Evolutionary conservation across 805 yeast genomes (phyloP).

Genomic region (Candida jianshihensis): DNA sequence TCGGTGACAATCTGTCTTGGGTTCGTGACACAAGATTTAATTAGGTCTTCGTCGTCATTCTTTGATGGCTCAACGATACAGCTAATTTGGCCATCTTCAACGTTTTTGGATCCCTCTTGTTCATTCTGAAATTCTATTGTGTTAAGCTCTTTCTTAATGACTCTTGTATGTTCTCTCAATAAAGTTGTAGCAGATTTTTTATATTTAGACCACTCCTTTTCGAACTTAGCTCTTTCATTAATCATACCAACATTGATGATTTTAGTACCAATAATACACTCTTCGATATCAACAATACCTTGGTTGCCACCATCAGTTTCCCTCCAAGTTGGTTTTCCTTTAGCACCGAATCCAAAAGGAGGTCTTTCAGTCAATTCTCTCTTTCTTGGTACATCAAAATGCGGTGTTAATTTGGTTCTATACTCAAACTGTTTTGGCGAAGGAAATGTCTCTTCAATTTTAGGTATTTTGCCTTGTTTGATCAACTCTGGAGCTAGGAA

Average conservation of each 20-base stretch:
- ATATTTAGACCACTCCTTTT: conserved; percentile 35
- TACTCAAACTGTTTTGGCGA: conserved; percentile 75
- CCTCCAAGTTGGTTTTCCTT: conserved; percentile 74
- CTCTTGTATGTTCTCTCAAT: conserved; percentile 68
- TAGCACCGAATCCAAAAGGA: conserved; percentile 81
- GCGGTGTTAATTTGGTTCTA: conserved; percentile 94
- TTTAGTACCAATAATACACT: conserved; percentile 82
- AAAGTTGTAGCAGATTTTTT: conserved; percentile 84
- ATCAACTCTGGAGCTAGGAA: conserved; percentile 60
- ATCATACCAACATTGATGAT: conserved; percentile 68
- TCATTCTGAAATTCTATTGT: conserved; percentile 26
- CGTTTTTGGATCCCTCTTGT: conserved; percentile 42
- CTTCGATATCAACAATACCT: conserved; percentile 82
- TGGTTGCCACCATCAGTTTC: conserved; percentile 47
- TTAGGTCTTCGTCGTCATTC: conserved; percentile 25
- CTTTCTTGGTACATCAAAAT: conserved; percentile 71
- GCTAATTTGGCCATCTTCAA: conserved; percentile 28
- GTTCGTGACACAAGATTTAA: conserved; percentile 73
- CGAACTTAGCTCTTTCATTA: conserved; percentile 57
- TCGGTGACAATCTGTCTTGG: conserved; percentile 77
- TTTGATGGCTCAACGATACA: conserved; percentile 25
- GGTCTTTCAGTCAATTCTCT: conserved; percentile 43
- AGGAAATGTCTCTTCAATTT: conserved; percentile 53
- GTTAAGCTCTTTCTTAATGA: conserved; percentile 16
- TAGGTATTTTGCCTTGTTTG: conserved; percentile 43